Conservation (phyloP, 148 eudicot species). For the Fagopyrum homotropicum region DNA sequence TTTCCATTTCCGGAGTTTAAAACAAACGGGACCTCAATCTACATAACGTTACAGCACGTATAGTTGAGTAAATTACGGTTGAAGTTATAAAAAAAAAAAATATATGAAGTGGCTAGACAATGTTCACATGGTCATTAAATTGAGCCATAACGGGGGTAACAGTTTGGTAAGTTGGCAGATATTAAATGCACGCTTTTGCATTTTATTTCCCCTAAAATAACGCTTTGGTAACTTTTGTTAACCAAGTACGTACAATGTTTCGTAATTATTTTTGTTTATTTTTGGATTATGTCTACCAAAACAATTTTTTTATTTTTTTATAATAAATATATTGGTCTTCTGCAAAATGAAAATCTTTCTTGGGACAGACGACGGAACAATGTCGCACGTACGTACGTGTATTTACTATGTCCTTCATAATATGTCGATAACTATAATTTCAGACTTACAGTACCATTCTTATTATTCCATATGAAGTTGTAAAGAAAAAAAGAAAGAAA, state of each 20-base stretch:
- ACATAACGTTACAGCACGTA: background rate
- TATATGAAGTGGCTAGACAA: background rate
- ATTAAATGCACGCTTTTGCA: background rate
- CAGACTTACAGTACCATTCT: too few species aligned
- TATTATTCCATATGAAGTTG: too few species aligned
- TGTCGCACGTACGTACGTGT: background rate
- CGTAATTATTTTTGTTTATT: too few species aligned
- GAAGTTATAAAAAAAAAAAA: background rate
- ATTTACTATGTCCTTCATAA: too few species aligned
- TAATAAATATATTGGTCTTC: background rate
- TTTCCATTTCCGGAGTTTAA: too few species aligned
- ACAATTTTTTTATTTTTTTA: too few species aligned
- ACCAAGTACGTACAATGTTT: too few species aligned
- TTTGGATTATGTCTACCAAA: too few species aligned
- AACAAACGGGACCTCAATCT: too few species aligned
- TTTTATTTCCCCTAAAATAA: background rate
- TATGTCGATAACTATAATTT: too few species aligned
- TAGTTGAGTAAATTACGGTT: background rate
- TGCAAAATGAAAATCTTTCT: background rate
- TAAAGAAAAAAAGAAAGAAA: too few species aligned
- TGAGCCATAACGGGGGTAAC: background rate
- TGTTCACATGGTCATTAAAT: background rate
- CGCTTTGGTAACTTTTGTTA: background rate
- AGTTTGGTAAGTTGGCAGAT: background rate
- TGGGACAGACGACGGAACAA: background rate